Evolutionary conservation across 139 green algal genomes (phyloP), one percentile per base, ranked within the genome.

Genomic region (Auxenochlorella pyrenoidosa): DNA sequence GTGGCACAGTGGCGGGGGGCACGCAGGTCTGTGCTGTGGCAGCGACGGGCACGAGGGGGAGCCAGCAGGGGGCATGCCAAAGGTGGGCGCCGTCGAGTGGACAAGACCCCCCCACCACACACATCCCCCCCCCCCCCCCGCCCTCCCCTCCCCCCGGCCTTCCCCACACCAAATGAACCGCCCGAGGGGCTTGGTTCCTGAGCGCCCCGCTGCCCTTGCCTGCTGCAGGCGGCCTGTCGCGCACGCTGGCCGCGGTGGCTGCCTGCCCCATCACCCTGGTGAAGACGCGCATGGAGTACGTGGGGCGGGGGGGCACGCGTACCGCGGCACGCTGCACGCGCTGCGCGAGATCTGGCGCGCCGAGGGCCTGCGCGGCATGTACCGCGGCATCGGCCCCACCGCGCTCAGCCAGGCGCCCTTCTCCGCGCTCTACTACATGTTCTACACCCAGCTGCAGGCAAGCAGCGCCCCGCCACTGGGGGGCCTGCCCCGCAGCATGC

Each of bases 221-320:
- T 30, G 59, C 30, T 30, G 59, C 63, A 76, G 93, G 93, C 21
- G 94, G 96, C 22, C 34, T 95, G 8, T 93, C 97, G 0, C 89
- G 97, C 32, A 95, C 91, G 0, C 80, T 98, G 66, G 94, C 95
- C 16, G 94, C 96, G 30, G 87, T 95, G 4, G 87, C 96, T 13
- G 91, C 98, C 60, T 97, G 93, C 51, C 97, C 97, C 21, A 85
- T 86, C 30, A 99, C 96, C 2, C 90, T 99, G 0, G 93, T 99
- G 22, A 99, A 99, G 84, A 99, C 97, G 0, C 91, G 97, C 38
- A 98, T 99, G 95, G 97, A 99, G 90, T 98, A 97, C 77, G 80
- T 1, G 85, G 80, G 0, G 47, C 59, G 26, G 83, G 71, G 21
- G 78, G 44, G 1, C 78, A 87, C 75, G 63, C 73, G 38, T 96